phyloP scores from a whole-genome alignment of 768 basidiomycete genomes.

The Pulveroboletus sp. region DNA sequence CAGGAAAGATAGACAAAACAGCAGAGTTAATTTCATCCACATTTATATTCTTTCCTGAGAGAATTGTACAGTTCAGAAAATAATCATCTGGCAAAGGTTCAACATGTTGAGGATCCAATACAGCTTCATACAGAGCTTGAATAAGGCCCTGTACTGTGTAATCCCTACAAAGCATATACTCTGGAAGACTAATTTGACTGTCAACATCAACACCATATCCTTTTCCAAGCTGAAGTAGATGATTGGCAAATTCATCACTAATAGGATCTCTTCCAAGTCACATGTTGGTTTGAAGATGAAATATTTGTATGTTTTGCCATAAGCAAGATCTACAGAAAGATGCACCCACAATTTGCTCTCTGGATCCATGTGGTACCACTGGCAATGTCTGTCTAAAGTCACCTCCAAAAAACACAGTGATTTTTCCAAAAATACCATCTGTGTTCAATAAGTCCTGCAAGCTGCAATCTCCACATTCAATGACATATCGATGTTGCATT shows the following conservation, averaged over 20 bases:
- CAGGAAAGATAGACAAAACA: slow-evolving; percentile 23
- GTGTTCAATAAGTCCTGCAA: background rate
- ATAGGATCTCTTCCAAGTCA: no score
- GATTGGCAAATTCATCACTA: no score
- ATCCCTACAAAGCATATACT: no score
- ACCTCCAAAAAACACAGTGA: slow-evolving; percentile 45
- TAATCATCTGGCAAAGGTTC: slow-evolving; percentile 28
- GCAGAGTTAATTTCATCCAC: slow-evolving; percentile 32
- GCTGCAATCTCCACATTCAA: slow-evolving; percentile 40
- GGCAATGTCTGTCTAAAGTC: slow-evolving; percentile 48
- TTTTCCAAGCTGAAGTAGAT: no score
- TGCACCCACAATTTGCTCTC: slow-evolving; percentile 7
- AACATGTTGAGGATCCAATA: slow-evolving; percentile 8
- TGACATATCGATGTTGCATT: slow-evolving; percentile 17
- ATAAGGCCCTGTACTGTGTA: no score
- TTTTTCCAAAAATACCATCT: slow-evolving; percentile 36
- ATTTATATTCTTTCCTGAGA: slow-evolving; percentile 27
- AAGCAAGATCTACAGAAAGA: no score
- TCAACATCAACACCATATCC: no score
- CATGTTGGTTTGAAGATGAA: no score
- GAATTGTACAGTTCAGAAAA: slow-evolving; percentile 31
- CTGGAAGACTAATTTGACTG: no score
- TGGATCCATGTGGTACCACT: slow-evolving; percentile 36
- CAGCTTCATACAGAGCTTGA: no score
- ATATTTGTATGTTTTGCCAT: no score